Conservation (phyloP, 1,284 basidiomycete genomes). For the Fomitiporia mediterranea region DNA sequence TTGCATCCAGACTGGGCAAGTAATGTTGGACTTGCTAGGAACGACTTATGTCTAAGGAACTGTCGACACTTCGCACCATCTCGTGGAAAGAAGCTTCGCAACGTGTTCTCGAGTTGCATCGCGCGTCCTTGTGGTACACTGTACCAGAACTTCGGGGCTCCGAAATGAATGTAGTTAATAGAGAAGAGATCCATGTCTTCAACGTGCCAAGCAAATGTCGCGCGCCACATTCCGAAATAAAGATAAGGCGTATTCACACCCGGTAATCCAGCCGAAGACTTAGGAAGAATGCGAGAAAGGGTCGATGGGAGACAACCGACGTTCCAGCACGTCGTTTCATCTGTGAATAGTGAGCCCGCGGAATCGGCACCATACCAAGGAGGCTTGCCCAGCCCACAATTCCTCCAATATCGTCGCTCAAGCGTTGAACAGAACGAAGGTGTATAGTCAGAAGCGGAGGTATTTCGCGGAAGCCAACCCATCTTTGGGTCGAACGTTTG, state of each 20-base stretch:
- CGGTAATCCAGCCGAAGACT: slow-evolving; percentile 68
- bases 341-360: slow-evolving; percentile 85
- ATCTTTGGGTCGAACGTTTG: slow-evolving; percentile 62
- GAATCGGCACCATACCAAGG: slow-evolving; percentile 98
- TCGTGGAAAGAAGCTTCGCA: slow-evolving; percentile 84
- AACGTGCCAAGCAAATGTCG: slow-evolving; percentile 98
- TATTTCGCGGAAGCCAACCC: slow-evolving; percentile 77
- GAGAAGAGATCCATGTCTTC: slow-evolving; percentile 98
- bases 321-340: slow-evolving; percentile 85
- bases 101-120: slow-evolving; percentile 71
- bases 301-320: slow-evolving; percentile 88
- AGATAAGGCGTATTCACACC: slow-evolving; percentile 98
- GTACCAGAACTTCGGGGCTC: slow-evolving; percentile 97
- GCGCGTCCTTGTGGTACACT: slow-evolving; percentile 86
- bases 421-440: slow-evolving; percentile 82
- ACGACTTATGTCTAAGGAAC: slow-evolving; percentile 96
- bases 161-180: slow-evolving; percentile 99
- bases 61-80: slow-evolving; percentile 84
- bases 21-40: slow-evolving; percentile 85
- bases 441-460: slow-evolving; percentile 71
- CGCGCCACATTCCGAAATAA: slow-evolving; percentile 99
- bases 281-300: slow-evolving; percentile 74
- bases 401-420: slow-evolving; percentile 91
- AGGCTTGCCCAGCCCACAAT: slow-evolving; percentile 80
- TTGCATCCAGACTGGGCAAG: slow-evolving; percentile 78